These are phyloP conservation scores for Chalciporus sp. DNA, from an alignment of 1,284 basidiomycete genomes.

Conservation along the genomic window DNA sequence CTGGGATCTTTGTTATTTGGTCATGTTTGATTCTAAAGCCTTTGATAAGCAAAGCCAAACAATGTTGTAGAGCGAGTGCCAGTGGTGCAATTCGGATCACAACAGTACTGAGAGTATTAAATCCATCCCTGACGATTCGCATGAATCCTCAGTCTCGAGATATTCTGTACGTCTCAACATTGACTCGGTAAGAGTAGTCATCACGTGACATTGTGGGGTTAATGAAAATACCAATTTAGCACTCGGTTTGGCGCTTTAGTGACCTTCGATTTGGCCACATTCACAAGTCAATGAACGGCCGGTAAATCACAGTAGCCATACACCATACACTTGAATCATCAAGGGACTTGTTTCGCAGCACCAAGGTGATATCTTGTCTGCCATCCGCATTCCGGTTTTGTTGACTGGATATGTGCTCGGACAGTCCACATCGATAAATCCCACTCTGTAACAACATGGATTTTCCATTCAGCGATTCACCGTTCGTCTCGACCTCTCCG, in stretches of 20 bases:
- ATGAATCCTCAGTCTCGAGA: neutral
- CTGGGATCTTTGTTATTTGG: neutral
- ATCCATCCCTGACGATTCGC: neutral
- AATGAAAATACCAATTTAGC: too few species aligned
- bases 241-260: too few species aligned
- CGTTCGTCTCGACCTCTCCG: conserved; percentile 42
- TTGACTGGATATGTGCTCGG: neutral
- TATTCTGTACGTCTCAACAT: neutral
- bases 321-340: neutral
- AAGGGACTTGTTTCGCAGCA: neutral
- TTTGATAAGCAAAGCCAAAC: conserved; percentile 1
- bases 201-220: conserved; percentile 4
- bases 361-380: conserved; percentile 19
- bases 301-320: neutral
- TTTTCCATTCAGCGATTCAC: conserved; percentile 29
- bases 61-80: too few species aligned
- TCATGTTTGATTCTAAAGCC: conserved; percentile 4
- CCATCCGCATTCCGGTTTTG: neutral
- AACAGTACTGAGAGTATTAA: neutral
- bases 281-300: neutral
- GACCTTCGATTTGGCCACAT: neutral
- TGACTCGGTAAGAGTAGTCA: neutral
- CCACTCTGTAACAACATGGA: conserved; percentile 16
- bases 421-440: conserved; percentile 1
- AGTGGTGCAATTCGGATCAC: neutral